A percentile compares a stretch with the other conserved stretches of the same genome.
These are phyloP conservation scores for Cyclotella sp. DNA, from an alignment of 108 stramenopile genomes.

Conservation along the genomic window DNA sequence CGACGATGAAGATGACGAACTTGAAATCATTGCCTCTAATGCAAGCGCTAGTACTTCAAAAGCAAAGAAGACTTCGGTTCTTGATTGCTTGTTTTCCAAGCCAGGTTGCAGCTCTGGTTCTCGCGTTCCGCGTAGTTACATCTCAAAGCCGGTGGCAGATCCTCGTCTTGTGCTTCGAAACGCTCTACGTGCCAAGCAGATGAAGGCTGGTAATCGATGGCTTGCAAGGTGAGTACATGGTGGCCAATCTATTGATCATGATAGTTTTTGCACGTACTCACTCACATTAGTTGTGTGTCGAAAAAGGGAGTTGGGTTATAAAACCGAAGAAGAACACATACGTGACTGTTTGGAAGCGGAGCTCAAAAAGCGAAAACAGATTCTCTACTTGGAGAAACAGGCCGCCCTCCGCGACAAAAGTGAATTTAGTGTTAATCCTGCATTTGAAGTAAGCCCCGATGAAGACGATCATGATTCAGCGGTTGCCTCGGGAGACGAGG, in stretches of 20 bases:
- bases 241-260: not conserved
- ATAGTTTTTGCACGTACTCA: not conserved
- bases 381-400: constrained; percentile 61
- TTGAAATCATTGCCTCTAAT: constrained; percentile 34
- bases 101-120: constrained; percentile 3
- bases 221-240: constrained; percentile 61
- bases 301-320: constrained; percentile 83
- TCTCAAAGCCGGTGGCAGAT: constrained; percentile 21
- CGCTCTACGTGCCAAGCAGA: constrained; percentile 61
- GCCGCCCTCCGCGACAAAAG: constrained; percentile 29
- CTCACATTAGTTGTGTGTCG: not conserved
- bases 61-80: constrained; percentile 16
- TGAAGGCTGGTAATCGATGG: constrained; percentile 80
- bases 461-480: constrained; percentile 27
- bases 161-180: constrained; percentile 58
- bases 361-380: constrained; percentile 64
- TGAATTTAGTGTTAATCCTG: not conserved
- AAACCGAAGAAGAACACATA: constrained; percentile 82
- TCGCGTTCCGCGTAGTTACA: not conserved
- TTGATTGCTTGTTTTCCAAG: constrained; percentile 38
- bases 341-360: constrained; percentile 75
- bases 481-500: constrained; percentile 33
- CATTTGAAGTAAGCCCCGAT: constrained; percentile 28
- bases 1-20: constrained; percentile 48
- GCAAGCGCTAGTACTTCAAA: not conserved